These are phyloP conservation scores for Pseudocercospora ulei DNA, from an alignment of 2,329 filamentous ascomycete genomes.

Conservation along the genomic window DNA sequence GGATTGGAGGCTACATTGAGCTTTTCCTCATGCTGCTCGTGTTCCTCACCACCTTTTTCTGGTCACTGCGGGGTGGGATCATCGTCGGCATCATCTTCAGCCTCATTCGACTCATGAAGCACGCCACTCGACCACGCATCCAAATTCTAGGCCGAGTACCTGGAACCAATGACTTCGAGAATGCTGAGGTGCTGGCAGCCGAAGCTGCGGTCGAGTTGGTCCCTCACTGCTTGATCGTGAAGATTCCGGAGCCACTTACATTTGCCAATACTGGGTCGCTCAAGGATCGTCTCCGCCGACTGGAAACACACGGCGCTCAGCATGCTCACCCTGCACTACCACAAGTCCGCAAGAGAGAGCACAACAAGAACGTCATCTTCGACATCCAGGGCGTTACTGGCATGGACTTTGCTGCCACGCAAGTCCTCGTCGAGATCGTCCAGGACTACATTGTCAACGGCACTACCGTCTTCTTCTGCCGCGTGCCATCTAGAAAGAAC, in stretches of 20 bases:
- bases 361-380: constrained; percentile 88
- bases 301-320: constrained; percentile 84
- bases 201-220: constrained; percentile 61
- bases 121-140: constrained; percentile 84
- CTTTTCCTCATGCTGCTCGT: constrained; percentile 81
- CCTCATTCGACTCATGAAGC: constrained; percentile 76
- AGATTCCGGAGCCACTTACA: constrained; percentile 91
- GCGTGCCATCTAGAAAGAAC: constrained; percentile 42
- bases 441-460: constrained; percentile 64
- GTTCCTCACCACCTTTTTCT: constrained; percentile 85
- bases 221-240: constrained; percentile 87
- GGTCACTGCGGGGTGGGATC: constrained; percentile 86
- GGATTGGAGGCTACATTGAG: constrained; percentile 76
- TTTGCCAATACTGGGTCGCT: constrained; percentile 91
- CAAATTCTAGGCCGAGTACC: constrained; percentile 88
- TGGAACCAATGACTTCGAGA: constrained; percentile 69
- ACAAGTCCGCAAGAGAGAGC: constrained; percentile 62
- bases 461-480: constrained; percentile 66
- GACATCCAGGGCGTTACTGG: constrained; percentile 96
- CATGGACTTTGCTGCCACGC: constrained; percentile 84
- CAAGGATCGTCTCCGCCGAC: constrained; percentile 67
- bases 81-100: constrained; percentile 88
- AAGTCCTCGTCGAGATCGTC: constrained; percentile 86
- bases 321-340: constrained; percentile 80
- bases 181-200: constrained; percentile 53